Evolutionary conservation across 306 rosid genomes (phyloP), one percentile per base, ranked within the genome.

Genomic region (Datisca glomerata): DNA sequence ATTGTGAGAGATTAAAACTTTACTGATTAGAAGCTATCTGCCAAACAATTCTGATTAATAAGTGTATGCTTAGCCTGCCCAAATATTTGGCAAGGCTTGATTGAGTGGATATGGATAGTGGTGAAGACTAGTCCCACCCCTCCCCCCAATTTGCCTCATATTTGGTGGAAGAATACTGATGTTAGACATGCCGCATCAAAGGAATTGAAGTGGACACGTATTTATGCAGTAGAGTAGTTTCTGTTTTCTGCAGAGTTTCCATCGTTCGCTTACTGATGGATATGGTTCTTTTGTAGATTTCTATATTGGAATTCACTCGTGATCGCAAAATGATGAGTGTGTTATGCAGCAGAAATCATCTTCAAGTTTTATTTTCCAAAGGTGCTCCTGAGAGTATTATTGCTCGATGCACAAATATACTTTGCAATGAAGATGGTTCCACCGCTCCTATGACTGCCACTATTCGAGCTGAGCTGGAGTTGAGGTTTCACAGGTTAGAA

Each of bases 311-410:
- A 10, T 89, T 89, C 60, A 74, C 97, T 53, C 93, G 93, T 41
- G 93, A 89, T 64, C 80, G 97, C 45, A 89, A 89, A 74, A 79
- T 89, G 95, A 83, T 89, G 97, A 83, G 95, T 73, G 74, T 83
- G 57, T 80, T 83, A 37, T 89, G 97, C 62, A 74, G 85, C 74
- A 77, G 81, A 68, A 79, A 74, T 64, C 84, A 83, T 56, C 49
- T 69, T 60, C 89, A 72, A 47, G 59, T 80, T 51, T 53, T 89
- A 61, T 89, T 89, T 62, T 76, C 85, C 19, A 89, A 89, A 72
- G 97, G 97, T 49, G 95, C 97, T 51, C 97, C 97, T 7, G 97
- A 89, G 76, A 83, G 93, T 59, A 77, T 89, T 47, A 60, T 89
- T 20, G 58, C 94, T 53, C 69, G 87, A 60, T 79, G 95, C 71